phyloP scores from a whole-genome alignment of 495 filamentous ascomycete genomes.

The Hypoxylon lenormandii region DNA sequence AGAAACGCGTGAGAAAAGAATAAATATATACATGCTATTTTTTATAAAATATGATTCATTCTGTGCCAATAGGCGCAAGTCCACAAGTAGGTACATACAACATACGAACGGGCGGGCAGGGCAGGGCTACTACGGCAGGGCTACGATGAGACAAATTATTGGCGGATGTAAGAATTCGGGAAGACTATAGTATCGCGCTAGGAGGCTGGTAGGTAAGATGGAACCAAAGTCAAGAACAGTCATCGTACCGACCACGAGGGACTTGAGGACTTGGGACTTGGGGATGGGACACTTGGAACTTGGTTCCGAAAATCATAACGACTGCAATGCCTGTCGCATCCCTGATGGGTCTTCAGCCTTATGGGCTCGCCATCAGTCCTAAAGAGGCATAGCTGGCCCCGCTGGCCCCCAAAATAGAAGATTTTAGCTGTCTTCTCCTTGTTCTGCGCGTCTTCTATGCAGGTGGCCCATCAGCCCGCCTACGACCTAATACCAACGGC shows the following conservation, averaged over 20 bases:
- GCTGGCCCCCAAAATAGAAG: conserved; percentile 35
- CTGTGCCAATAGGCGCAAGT: neutral
- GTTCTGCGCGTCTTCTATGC: conserved; percentile 27
- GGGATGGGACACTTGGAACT: too few relatives aligned
- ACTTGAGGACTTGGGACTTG: neutral
- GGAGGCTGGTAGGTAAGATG: too few relatives aligned
- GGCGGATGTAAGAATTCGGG: neutral
- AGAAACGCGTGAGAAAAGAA: neutral
- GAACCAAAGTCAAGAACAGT: neutral
- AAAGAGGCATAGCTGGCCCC: conserved; percentile 22
- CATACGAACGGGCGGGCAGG: too few relatives aligned
- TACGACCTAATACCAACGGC: conserved; percentile 24
- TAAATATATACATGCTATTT: neutral
- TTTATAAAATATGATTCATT: neutral
- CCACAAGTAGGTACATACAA: neutral
- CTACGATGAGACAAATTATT: too few relatives aligned
- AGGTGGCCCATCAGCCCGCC: conserved; percentile 2
- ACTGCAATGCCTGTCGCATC: neutral
- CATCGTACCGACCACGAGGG: neutral
- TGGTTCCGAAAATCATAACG: neutral
- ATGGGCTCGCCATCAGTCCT: conserved; percentile 4
- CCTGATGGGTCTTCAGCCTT: conserved; percentile 31
- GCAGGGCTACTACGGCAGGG: too few relatives aligned
- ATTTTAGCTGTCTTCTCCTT: neutral
- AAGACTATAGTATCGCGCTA: neutral